Evolutionary conservation across 2,329 filamentous ascomycete species (phyloP).

Genomic region (Arthrobotrys conoides): DNA sequence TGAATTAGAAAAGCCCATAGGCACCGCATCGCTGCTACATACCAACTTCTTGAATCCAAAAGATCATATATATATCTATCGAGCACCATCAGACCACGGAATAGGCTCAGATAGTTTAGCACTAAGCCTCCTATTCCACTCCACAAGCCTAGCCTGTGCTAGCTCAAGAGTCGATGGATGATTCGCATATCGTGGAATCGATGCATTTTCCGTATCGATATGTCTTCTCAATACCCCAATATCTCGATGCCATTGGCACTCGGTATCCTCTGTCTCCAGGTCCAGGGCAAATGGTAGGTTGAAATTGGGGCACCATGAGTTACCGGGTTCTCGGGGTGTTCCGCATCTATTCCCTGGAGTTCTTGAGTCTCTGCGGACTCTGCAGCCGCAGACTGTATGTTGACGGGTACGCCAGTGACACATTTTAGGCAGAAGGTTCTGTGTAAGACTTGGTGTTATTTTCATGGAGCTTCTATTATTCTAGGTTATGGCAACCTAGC

Average conservation of each 20-base stretch:
- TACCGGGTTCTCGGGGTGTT: not conserved
- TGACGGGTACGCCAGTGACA: slow-evolving; percentile 19
- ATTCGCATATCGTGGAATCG: not conserved
- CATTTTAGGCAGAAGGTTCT: not conserved
- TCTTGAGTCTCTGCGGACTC: slow-evolving; percentile 3
- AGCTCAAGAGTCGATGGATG: not conserved
- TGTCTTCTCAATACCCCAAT: not conserved
- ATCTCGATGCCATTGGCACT: not conserved
- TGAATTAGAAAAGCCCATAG: not conserved
- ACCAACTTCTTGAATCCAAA: not conserved
- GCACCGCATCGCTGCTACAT: not conserved
- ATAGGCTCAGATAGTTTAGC: not conserved
- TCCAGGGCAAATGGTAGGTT: not conserved
- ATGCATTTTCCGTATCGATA: not conserved
- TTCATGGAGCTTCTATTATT: not conserved
- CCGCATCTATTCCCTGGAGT: slow-evolving; percentile 9
- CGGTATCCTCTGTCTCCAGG: not conserved
- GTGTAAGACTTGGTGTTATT: not conserved
- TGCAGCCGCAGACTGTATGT: slow-evolving; percentile 3
- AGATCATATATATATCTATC: not conserved
- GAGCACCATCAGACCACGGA: slow-evolving; percentile 5
- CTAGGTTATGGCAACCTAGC: not conserved
- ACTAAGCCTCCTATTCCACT: not conserved
- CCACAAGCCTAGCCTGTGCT: not conserved
- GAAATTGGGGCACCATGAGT: slow-evolving; percentile 2